Percentiles rank a stretch among this genome's conserved stretches.
These are phyloP conservation scores for Stephanodiscus triporus DNA, from an alignment of 108 stramenopile genomes.

Conservation along the genomic window DNA sequence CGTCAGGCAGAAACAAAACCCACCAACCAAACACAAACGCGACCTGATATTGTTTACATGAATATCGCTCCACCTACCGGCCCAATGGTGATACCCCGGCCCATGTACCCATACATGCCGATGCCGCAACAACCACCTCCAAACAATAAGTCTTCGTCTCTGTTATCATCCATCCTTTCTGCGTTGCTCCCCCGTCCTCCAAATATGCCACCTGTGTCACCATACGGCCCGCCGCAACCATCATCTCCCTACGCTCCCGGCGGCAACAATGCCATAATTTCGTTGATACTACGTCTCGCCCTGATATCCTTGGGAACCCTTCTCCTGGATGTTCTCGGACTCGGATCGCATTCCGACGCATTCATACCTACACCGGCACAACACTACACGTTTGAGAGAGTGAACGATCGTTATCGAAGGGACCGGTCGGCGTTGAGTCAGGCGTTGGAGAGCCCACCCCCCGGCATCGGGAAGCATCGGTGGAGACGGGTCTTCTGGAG, in stretches of 20 bases:
- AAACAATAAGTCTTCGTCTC: conserved; percentile 23
- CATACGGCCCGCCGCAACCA: conserved; percentile 24
- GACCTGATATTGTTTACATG: conserved; percentile 17
- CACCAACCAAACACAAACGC: conserved; percentile 19
- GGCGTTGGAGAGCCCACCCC: conserved; percentile 59
- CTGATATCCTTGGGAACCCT: conserved; percentile 44
- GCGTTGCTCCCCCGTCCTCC: conserved; percentile 26
- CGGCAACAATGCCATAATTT: conserved; percentile 24
- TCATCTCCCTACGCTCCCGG: conserved; percentile 20
- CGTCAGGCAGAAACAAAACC: conserved; percentile 1
- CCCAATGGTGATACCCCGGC: conserved; percentile 13
- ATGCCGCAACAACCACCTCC: conserved; percentile 16
- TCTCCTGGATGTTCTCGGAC: conserved; percentile 51
- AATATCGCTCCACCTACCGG: not conserved
- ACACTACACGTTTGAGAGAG: conserved; percentile 80
- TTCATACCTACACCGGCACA: conserved; percentile 64
- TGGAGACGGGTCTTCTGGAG: conserved; percentile 39
- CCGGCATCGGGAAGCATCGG: conserved; percentile 35
- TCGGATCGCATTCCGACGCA: conserved; percentile 51
- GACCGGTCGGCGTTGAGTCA: conserved; percentile 60
- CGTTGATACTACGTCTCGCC: conserved; percentile 42
- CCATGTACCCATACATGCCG: conserved; percentile 17
- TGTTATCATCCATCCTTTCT: conserved; percentile 42
- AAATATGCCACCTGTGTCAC: conserved; percentile 25
- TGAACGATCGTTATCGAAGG: conserved; percentile 78